Percentiles rank a stretch among this genome's conserved stretches.
phyloP scores from a whole-genome alignment of 208 protist genomes.

The Leishmania tropica region DNA sequence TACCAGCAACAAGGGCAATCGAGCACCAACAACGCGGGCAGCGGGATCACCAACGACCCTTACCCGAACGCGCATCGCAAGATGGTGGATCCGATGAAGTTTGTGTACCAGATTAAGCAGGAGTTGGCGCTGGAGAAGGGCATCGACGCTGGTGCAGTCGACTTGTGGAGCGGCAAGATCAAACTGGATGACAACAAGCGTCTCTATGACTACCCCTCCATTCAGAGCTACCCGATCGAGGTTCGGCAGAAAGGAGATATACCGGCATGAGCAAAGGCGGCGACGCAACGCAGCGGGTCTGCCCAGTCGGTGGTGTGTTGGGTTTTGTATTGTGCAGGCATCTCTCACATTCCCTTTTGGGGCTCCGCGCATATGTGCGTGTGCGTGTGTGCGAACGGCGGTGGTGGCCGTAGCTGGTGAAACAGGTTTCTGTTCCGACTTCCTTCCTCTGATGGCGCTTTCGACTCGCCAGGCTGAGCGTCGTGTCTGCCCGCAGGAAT shows the following conservation, averaged over 20 bases:
- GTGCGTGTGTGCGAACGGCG: not conserved
- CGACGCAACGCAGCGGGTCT: not conserved
- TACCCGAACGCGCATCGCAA: slow-evolving; percentile 90
- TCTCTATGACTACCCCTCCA: slow-evolving; percentile 89
- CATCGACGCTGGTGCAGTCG: slow-evolving; percentile 73
- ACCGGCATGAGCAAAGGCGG: slow-evolving; percentile 40
- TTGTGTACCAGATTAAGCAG: slow-evolving; percentile 86
- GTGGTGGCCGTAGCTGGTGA: not conserved
- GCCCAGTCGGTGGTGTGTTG: not conserved
- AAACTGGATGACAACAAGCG: slow-evolving; percentile 89
- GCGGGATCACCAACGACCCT: slow-evolving; percentile 76
- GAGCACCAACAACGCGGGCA: slow-evolving; percentile 51
- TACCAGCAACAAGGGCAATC: slow-evolving; percentile 49
- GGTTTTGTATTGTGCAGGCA: not conserved
- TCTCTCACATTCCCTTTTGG: not conserved
- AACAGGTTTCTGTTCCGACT: too few species aligned
- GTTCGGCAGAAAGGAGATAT: slow-evolving; percentile 92
- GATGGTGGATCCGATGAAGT: slow-evolving; percentile 93
- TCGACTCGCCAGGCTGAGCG: not conserved
- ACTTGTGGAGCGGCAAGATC: slow-evolving; percentile 89
- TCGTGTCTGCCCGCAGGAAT: not conserved
- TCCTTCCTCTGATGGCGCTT: too few species aligned
- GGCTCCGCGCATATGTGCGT: too few species aligned
- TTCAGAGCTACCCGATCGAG: slow-evolving; percentile 91
- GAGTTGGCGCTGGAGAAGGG: slow-evolving; percentile 85